Evolutionary conservation across 306 rosid genomes (phyloP), one percentile per base, ranked within the genome.

Genomic region (Hippophae gyantsensis): DNA sequence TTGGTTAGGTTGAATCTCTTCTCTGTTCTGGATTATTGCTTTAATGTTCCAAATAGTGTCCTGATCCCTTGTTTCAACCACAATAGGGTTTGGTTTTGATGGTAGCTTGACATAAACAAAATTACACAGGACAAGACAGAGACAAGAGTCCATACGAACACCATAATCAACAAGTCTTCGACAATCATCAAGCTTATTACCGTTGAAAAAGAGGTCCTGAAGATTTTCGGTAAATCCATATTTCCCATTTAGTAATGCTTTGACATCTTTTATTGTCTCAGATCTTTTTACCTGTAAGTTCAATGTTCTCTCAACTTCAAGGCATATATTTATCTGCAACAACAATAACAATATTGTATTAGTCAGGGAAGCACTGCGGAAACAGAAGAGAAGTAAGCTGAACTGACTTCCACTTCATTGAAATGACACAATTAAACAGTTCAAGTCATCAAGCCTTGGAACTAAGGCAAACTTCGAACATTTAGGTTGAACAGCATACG

Each of bases 81-180:
- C 63, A 32, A 8, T 8, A 3, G 26, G 40, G 42, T 18, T 56
- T 62, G 18, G 49, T 27, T 56, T 48, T 56, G 63, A 47, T 40
- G 70, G 63, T 1, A 56, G 38, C 42, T 56, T 56, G 42, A 65
- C 70, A 18, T 65, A 65, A 13, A 65, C 32, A 27, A 27, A 27
- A 27, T 27, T 27, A 3, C 3, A 3, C 32, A 27, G 32, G 32
- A 27, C 32, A 27, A 27, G 32, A 27, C 32, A 3, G 32, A 27
- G 32, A 27, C 32, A 27, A 27, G 32, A 27, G 32, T 27, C 32
- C 32, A 27, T 27, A 27, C 32, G 3, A 3, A 27, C 32, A 27
- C 32, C 32, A 27, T 27, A 27, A 7, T 48, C 52, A 10, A 48
- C 6, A 12, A 48, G 52, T 48, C 13, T 48, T 48, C 13, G 13